Conservation (phyloP, 495 filamentous ascomycete genomes). For the Thermothielavioides terrestris region DNA sequence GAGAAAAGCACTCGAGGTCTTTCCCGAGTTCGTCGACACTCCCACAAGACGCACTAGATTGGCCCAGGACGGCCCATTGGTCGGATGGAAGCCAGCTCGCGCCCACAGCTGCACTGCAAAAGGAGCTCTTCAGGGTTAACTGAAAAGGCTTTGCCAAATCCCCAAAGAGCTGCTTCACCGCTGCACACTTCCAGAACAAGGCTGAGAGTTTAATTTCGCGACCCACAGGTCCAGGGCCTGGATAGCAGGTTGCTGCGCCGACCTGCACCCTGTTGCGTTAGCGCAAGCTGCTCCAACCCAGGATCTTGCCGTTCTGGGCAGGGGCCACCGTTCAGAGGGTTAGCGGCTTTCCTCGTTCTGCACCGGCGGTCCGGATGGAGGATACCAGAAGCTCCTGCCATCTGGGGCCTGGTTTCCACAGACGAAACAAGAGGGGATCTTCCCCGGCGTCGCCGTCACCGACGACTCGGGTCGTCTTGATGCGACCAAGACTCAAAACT, state of each 20-base stretch:
- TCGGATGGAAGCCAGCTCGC: neutral
- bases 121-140: no score
- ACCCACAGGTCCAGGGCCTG: conserved; percentile 3
- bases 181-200: conserved; percentile 12
- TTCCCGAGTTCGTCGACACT: conserved; percentile 8
- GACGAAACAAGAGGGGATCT: neutral
- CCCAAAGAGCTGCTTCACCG: conserved; percentile 5
- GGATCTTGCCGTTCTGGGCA: conserved; percentile 2
- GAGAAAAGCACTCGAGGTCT: conserved; percentile 1
- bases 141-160: no score
- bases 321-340: neutral
- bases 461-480: neutral
- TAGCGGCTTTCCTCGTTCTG: neutral
- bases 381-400: conserved; percentile 1
- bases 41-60: neutral
- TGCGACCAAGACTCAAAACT: neutral
- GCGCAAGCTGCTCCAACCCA: neutral
- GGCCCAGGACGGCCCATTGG: conserved; percentile 15
- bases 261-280: conserved; percentile 13
- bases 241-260: conserved; percentile 14
- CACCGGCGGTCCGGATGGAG: neutral
- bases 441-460: neutral
- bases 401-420: neutral
- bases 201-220: conserved; percentile 25
- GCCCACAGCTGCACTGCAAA: conserved; percentile 15